These are phyloP conservation scores for Ceratobasidium theobromae DNA, from an alignment of 1,284 basidiomycete species.

Conservation along the genomic window DNA sequence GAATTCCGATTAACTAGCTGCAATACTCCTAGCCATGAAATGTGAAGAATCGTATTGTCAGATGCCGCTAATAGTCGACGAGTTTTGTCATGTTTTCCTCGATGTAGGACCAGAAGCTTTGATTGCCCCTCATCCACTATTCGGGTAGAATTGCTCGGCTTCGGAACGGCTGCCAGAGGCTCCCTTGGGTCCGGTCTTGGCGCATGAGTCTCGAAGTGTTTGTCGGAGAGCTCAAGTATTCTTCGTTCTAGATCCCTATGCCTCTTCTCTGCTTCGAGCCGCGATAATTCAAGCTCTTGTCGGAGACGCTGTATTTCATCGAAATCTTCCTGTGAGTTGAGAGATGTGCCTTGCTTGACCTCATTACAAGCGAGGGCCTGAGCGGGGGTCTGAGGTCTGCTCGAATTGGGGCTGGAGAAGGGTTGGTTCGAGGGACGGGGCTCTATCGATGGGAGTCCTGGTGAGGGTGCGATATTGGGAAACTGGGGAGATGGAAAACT, in stretches of 20 bases:
- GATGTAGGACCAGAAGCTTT: neutral
- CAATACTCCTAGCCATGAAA: slow-evolving; percentile 26
- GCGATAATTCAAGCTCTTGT: slow-evolving; percentile 10
- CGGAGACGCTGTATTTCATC: slow-evolving; percentile 21
- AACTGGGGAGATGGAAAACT: neutral
- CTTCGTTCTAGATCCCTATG: slow-evolving; percentile 14
- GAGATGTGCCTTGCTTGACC: neutral
- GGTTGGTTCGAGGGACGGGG: too few relatives aligned
- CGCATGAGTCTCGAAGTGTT: neutral
- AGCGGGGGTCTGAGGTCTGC: too few relatives aligned
- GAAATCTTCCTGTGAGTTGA: neutral
- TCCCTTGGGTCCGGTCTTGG: neutral
- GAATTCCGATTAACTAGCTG: slow-evolving; percentile 1
- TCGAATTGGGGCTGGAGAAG: too few relatives aligned
- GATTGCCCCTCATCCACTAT: slow-evolving; percentile 3
- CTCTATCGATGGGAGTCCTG: too few relatives aligned
- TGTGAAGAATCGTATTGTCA: neutral
- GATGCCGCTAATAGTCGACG: slow-evolving; percentile 9
- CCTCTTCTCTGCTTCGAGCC: slow-evolving; percentile 13
- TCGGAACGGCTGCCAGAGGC: neutral
- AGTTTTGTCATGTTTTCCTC: slow-evolving; percentile 27
- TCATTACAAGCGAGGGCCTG: too few relatives aligned
- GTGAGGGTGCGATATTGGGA: neutral
- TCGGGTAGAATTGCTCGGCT: neutral
- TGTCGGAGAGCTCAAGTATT: slow-evolving; percentile 7